Base-by-base conservation (phyloP, 768 basidiomycete genomes). In the Pholiota conissans region DNA sequence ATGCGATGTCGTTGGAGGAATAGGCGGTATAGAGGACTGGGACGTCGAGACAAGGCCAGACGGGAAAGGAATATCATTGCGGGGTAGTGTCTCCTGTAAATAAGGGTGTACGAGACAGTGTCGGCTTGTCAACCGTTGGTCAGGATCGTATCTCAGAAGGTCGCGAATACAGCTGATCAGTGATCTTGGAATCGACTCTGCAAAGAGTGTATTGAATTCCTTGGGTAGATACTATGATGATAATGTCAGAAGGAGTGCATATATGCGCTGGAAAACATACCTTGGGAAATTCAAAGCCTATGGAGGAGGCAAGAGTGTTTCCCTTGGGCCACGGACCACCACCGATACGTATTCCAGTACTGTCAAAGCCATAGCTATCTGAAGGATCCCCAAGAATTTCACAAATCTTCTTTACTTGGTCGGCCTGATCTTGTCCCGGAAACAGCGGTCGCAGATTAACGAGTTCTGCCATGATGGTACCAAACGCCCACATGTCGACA, bases 401-500 rank as follows among this genome's bases (percentile, higher is more conserved):
- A 63, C 90, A 93, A 58, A 98, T 97, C 69, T 87, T 80, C 59
- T 81, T 86, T 32, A 98, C 86, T 74, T 99, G 97, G 76, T 98
- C 96, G 52, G 91, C 78, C 69, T 97, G 95, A 68, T 88, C 89
- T 52, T 87, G 85, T 18, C 97, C 97, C 27, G 97, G 97, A 71
- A 99, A 99, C 40, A 99, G 76, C 5, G 97, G 96, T 60, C 91
- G 89, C 57, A 99, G 83, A 69, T 96, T 98, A 74, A 97, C 83
- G 55, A 98, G 79, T 72, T 99, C 97, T 7, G 95, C 93, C 85
- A 99, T 90, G 73, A 99, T 99, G 6, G 97, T 96, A 14, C 97
- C 97, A 53, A 99, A 77, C 3, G 97, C 97, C 97, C 97, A 99
- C 91, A 98, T 94, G 67, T 99, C 97, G 24, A 99, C 96, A 3